Base-by-base conservation (phyloP, 352 stramenopile species). In the Phytopythium helicoides region DNA sequence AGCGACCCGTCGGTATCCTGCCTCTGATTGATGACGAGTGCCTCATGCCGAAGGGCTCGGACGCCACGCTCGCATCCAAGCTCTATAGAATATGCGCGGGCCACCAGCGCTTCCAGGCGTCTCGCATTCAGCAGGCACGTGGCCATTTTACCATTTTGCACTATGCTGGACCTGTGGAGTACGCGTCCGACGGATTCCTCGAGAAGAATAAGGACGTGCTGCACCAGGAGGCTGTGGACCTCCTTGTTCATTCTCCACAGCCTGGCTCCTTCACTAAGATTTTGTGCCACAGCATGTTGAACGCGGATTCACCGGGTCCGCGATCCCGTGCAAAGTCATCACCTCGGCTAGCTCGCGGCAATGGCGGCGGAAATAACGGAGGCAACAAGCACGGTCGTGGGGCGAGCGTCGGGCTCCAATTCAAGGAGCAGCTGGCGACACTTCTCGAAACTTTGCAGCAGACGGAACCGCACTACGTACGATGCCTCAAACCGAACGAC, bases 401-500 rank as follows among this genome's bases (percentile, higher is more conserved):
- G 14, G 77, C 77, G 5, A 94, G 82, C 49, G 85, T 94, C n/a
- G 82, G 81, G 8, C 60, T 91, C 35, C 79, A 92, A 55, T 97
- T 97, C 60, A 91, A 94, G 62, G 79, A 86, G 48, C 81, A 94
- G 59, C 54, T 95, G 4, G 85, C 74, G 3, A 76, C 75, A 5
- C 63, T 94, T 50, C 53, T 94, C 12, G 81, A 93, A 42, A 87
- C 73, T 12, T 52, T 95, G 6, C 68, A 84, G 33, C 59, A 78
- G 28, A 92, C 83, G 1, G 86, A 84, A 19, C 79, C 87, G 2
- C 86, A 96, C 56, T 97, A 96, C 48, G 87, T 97, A 23, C 80
- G 89, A 23, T 96, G 87, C 36, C 60, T 97, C 25, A 96, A 97
- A 64, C 89, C 89, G 4, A 97, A 97, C 59, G 86, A 96, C 11